Evolutionary conservation across 2,329 filamentous ascomycete species (phyloP).

Genomic region (Daldinia eschscholtzii): DNA sequence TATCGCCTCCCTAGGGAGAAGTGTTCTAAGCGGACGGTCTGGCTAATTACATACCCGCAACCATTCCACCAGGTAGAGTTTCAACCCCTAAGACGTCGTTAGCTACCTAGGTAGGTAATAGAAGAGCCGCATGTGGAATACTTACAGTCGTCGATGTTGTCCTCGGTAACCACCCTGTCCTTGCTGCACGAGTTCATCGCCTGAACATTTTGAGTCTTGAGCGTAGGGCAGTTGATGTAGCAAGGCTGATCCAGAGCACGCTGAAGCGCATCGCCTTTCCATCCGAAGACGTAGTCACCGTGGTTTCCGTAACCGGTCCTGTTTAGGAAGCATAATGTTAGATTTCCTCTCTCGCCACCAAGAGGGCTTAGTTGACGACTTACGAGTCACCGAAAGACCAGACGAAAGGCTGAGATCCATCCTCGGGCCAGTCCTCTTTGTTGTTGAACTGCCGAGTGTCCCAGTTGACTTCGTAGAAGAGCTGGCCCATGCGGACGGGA

Average conservation of each 20-base stretch:
- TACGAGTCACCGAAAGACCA: conserved; percentile 35
- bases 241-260: conserved; percentile 41
- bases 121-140: neutral
- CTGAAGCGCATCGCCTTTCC: conserved; percentile 11
- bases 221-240: conserved; percentile 46
- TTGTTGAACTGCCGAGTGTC: conserved; percentile 39
- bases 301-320: conserved; percentile 51
- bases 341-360: neutral
- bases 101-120: conserved; percentile 4
- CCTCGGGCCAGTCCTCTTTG: conserved; percentile 43
- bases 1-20: neutral
- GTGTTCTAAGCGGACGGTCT: neutral
- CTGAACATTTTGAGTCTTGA: conserved; percentile 28
- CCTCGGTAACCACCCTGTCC: conserved; percentile 31
- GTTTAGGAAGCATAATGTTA: conserved; percentile 1
- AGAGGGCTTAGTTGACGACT: neutral
- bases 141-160: conserved; percentile 39
- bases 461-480: conserved; percentile 42
- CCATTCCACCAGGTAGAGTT: conserved; percentile 36
- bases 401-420: conserved; percentile 24
- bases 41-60: conserved; percentile 30
- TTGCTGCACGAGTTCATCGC: conserved; percentile 37
- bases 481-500: conserved; percentile 37
- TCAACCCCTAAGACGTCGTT: conserved; percentile 24
- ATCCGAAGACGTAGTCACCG: conserved; percentile 17